phyloP scores from a whole-genome alignment of 495 filamentous ascomycete genomes.

The Penicillium daleae region DNA sequence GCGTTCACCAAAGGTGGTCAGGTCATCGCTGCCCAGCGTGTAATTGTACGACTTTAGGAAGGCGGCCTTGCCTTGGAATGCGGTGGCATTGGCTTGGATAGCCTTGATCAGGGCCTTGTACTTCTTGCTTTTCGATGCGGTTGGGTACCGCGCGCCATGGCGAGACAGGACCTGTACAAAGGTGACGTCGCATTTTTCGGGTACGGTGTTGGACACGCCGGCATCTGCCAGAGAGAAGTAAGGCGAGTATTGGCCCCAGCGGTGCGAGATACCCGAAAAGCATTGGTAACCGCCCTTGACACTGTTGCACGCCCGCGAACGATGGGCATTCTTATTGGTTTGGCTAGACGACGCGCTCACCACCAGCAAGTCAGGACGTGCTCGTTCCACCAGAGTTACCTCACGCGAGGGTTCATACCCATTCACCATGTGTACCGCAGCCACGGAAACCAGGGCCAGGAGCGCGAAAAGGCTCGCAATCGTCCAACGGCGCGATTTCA shows the following conservation, averaged over 20 bases:
- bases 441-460: not conserved
- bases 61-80: conserved; percentile 58
- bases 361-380: conserved; percentile 14
- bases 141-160: conserved; percentile 85
- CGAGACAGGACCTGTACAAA: conserved; percentile 80
- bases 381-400: not conserved
- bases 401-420: conserved; percentile 20
- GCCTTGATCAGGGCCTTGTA: conserved; percentile 61
- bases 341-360: conserved; percentile 11
- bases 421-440: conserved; percentile 7
- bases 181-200: conserved; percentile 66
- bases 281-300: conserved; percentile 67
- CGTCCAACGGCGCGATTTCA: conserved; percentile 3
- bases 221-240: conserved; percentile 66
- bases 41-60: conserved; percentile 75
- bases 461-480: conserved; percentile 8
- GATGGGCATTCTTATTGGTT: not conserved
- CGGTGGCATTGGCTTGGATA: conserved; percentile 61
- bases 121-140: conserved; percentile 56
- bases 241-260: conserved; percentile 87
- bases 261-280: conserved; percentile 60
- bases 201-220: conserved; percentile 57
- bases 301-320: conserved; percentile 54
- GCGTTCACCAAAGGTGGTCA: conserved; percentile 71
- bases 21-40: conserved; percentile 71